Base-by-base conservation (phyloP, 306 rosid species). In the Fragaria nilgerrensis region DNA sequence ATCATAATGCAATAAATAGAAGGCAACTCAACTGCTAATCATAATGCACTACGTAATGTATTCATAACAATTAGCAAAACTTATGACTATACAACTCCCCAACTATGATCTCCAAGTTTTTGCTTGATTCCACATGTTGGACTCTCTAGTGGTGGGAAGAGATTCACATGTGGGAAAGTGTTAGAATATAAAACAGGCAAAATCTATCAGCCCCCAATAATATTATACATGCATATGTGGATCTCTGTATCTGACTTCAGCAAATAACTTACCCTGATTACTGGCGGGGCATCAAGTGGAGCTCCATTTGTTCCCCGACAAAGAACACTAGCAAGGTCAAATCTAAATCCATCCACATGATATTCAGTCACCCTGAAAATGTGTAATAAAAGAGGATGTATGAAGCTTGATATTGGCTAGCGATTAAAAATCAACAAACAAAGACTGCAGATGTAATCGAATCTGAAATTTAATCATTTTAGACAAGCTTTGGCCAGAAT, bases 321-420 rank as follows among this genome's bases (percentile, higher is more conserved):
- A 75, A 95, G 89, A 75, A 74, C 88, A 87, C 97, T 92, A 8
- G 99, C 85, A 74, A 95, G 99, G 84, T 95, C 99, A 91, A 95
- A 95, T 84, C 97, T 88, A 86, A 95, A 95, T 72, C 97, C 97
- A 85, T 95, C 97, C 74, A 92, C 96, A 52, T 95, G 99, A 87
- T 92, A 95, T 72, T 95, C 99, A 62, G 85, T 82, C 41, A 88
- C 99, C 99, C 97, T 92, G 74, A 76, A 87, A 84, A 78, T 62
- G 49, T 61, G 74, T 67, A 71, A 72, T 69, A 55, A 48, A 37
- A 36, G 29, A 83, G 53, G 13, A 85, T 66, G 19, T 45, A 66
- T 25, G 22, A 34, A 50, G 7, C 20, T 61, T 49, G 65, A 80
- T 41, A 78, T 78, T 22, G 41, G 59, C 56, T 23, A 25, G 23